Base-by-base conservation (phyloP, 352 stramenopile species). In the Phytophthora tubulina region DNA sequence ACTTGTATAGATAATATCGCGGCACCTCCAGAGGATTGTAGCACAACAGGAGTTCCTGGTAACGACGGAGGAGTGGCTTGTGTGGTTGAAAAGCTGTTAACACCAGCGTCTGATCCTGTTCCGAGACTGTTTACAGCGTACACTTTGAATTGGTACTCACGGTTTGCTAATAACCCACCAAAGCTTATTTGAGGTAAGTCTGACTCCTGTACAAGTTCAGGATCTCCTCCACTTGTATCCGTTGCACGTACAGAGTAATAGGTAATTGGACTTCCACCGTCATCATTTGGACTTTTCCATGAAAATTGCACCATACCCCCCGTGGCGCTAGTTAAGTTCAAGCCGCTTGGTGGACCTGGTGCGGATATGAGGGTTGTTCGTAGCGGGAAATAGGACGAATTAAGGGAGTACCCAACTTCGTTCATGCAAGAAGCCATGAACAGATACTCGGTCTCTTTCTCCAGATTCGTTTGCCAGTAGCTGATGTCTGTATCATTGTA, bases 391-490 rank as follows among this genome's bases (percentile, higher is more conserved):
- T 46, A n/a, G 0, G 45, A 58, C 0, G 82, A 89, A 41, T 80
- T 76, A 4, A 14, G 15, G 0, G 81, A 86, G 41, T 81, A 84
- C 2, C 79, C 82, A 5, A 87, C 46, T 17, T 84, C 70, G 51
- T 91, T 92, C 53, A 80, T 44, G 38, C 75, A 82, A 4, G 70
- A 78, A 15, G 73, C 67, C 63, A 74, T 86, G 72, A 92, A 90
- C 14, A 65, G n/a, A 61, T 92, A 92, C 4, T 70, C 27, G 0
- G 74, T 82, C 8, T 70, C 57, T 39, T 80, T 86, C 33, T 81
- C 51, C 2, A 92, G 75, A 38, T 80, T 76, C 0, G 82, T 86
- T 41, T 86, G 81, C 82, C 82, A 91, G n/a, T 77, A 84, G 5
- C 73, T 73, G 7, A 56, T 82, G 1, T 38, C 62, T 1, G 80